phyloP scores from a whole-genome alignment of 169 alveolate species.

The Perkinsus marinus region DNA sequence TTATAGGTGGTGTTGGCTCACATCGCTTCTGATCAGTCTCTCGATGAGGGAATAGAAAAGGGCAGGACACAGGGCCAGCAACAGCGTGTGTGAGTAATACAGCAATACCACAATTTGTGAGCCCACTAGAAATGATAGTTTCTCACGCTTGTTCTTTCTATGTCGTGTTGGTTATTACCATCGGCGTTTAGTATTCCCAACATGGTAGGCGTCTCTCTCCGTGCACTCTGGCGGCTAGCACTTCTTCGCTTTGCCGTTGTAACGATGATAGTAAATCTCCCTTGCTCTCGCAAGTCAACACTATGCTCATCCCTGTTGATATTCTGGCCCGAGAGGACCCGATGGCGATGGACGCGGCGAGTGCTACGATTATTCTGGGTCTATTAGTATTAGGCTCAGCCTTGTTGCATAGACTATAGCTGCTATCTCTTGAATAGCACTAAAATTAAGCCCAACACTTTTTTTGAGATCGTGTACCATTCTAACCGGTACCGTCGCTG shows the following conservation, averaged over 20 bases:
- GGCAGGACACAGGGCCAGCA: neutral
- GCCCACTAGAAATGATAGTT: neutral
- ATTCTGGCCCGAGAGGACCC: neutral
- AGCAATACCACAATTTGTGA: neutral
- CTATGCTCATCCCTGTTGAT: neutral
- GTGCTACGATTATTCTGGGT: neutral
- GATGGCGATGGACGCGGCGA: neutral
- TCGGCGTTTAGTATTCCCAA: too few species aligned
- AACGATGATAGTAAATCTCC: neutral
- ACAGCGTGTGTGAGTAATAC: neutral
- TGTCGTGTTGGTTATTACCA: too few species aligned
- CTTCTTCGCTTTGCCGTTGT: neutral
- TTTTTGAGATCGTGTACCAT: neutral
- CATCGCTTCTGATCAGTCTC: neutral
- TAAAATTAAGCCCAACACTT: too few species aligned
- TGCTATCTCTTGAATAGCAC: too few species aligned
- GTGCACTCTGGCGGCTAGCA: neutral
- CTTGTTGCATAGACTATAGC: neutral
- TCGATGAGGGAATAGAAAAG: neutral
- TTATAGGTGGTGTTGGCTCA: too few species aligned
- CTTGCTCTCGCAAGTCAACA: neutral
- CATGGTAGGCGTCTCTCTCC: neutral
- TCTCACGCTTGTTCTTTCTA: neutral
- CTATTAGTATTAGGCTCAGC: neutral
- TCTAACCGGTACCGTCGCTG: neutral